Conservation (phyloP, 2,329 filamentous ascomycete species). For the Fusarium pseudograminearum region DNA sequence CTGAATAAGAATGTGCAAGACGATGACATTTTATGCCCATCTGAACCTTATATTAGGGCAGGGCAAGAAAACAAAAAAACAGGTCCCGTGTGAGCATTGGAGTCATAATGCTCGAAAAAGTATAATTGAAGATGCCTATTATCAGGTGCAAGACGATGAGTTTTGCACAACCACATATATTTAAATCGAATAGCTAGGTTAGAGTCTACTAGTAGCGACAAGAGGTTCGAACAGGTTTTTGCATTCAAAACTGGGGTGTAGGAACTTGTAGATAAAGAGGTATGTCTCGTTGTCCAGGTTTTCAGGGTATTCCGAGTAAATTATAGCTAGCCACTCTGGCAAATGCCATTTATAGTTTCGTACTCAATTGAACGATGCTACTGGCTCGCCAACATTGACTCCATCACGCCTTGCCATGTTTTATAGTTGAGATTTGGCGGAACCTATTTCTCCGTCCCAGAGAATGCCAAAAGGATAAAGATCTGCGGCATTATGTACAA, state of each 20-base stretch:
- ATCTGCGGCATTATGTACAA: not conserved
- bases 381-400: not conserved
- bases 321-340: not conserved
- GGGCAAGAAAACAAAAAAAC: too few relatives aligned
- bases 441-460: not conserved
- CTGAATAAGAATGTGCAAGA: not conserved
- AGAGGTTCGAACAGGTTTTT: too few relatives aligned
- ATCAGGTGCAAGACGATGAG: fast-evolving
- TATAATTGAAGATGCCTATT: too few relatives aligned
- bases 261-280: not conserved
- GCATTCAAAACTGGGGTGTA: too few relatives aligned
- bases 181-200: too few relatives aligned
- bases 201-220: too few relatives aligned
- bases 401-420: not conserved
- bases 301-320: not conserved
- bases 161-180: not conserved
- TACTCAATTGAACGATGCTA: not conserved
- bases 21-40: too few relatives aligned
- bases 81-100: too few relatives aligned
- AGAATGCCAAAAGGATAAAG: not conserved
- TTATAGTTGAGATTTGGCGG: not conserved
- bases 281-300: not conserved
- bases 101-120: too few relatives aligned
- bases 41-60: too few relatives aligned
- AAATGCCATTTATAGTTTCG: not conserved